Conservation (phyloP, 495 filamentous ascomycete genomes). For the Xylaria castorea region DNA sequence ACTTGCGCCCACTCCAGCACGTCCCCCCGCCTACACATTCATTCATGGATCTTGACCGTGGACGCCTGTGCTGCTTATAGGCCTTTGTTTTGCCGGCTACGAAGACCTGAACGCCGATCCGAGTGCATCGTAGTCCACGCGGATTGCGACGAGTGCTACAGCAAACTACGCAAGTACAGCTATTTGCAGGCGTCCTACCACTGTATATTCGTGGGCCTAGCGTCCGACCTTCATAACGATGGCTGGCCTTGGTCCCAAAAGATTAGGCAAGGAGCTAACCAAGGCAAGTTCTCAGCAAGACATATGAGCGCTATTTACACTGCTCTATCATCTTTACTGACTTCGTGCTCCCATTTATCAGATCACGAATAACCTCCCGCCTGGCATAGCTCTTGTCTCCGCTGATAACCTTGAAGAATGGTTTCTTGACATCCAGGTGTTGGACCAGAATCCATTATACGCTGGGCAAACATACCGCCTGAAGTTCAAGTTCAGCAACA, state of each 20-base stretch:
- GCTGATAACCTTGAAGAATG: conserved; percentile 87
- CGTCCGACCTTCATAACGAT: conserved; percentile 36
- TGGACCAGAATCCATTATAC: conserved; percentile 93
- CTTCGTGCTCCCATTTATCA: conserved; percentile 33
- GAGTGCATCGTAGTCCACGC: not conserved
- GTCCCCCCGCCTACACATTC: not conserved
- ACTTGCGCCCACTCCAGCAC: not conserved
- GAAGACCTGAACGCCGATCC: not conserved
- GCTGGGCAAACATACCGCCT: conserved; percentile 78
- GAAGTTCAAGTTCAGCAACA: conserved; percentile 80
- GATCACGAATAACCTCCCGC: conserved; percentile 63
- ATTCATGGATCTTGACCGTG: conserved; percentile 24
- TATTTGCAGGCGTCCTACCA: conserved; percentile 4
- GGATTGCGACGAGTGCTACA: not conserved
- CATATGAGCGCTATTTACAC: not conserved
- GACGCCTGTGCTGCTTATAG: conserved; percentile 25
- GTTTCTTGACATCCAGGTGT: conserved; percentile 89
- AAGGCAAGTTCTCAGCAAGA: conserved; percentile 47
- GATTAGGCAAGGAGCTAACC: conserved; percentile 58
- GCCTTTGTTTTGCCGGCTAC: not conserved
- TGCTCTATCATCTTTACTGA: conserved; percentile 24
- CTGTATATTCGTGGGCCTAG: conserved; percentile 7
- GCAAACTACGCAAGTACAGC: not conserved
- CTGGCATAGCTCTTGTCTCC: conserved; percentile 80
- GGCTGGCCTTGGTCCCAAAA: conserved; percentile 55